These are phyloP conservation scores for Torulaspora pretoriensis DNA, from an alignment of 1,139 yeast genomes.

Conservation along the genomic window DNA sequence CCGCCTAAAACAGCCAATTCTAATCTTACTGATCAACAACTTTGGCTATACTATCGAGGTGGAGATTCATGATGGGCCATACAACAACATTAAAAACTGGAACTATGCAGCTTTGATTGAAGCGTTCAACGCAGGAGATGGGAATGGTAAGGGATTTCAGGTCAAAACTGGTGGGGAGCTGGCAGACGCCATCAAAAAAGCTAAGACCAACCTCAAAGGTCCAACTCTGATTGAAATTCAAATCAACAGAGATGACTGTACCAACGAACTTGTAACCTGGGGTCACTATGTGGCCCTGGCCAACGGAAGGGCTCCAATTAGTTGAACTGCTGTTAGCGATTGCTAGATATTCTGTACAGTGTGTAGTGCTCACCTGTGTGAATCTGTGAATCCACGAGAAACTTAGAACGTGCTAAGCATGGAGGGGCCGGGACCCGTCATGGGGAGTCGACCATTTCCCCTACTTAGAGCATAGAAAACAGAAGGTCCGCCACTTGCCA, in stretches of 20 bases:
- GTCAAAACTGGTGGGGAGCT: constrained; percentile 13
- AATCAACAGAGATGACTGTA: constrained; percentile 2
- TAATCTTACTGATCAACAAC: constrained; percentile 5
- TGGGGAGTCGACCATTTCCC: background rate
- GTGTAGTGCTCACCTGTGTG: background rate
- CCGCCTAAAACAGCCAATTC: constrained; percentile 37
- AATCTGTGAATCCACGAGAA: background rate
- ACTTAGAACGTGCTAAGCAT: background rate
- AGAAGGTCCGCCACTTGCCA: background rate
- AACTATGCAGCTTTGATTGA: constrained; percentile 14
- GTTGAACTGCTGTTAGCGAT: background rate
- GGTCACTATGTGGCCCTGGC: constrained; percentile 3
- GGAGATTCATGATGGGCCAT: constrained; percentile 6
- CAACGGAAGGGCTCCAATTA: constrained; percentile 3
- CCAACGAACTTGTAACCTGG: constrained; percentile 2
- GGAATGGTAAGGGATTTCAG: constrained; percentile 14
- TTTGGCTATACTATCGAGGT: constrained; percentile 6
- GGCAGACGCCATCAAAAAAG: constrained; percentile 10
- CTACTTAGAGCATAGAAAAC: background rate
- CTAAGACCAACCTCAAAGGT: constrained; percentile 9
- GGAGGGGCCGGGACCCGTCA: background rate
- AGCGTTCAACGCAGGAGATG: constrained; percentile 14
- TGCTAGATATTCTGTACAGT: background rate
- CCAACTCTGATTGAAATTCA: constrained; percentile 7
- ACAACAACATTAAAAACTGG: constrained; percentile 15